Conservation (phyloP, 2,329 filamentous ascomycete species). For the Herpotrichia juniperi region DNA sequence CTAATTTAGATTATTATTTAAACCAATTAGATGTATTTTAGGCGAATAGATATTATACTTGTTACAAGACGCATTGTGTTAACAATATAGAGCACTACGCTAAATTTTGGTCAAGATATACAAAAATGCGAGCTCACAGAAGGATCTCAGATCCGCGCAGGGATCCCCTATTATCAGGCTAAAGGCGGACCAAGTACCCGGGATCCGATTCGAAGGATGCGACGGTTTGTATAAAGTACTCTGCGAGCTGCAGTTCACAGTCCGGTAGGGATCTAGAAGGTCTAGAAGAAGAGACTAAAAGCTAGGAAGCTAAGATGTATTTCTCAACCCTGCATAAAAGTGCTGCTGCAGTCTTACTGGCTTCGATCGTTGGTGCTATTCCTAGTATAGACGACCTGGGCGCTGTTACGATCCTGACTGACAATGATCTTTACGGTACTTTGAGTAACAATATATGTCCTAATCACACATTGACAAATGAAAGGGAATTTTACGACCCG, state of each 20-base stretch:
- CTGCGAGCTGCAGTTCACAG: too few relatives aligned
- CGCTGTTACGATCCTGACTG: slow-evolving; percentile 1
- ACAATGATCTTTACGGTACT: slow-evolving; percentile 5
- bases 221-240: neutral
- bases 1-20: too few relatives aligned
- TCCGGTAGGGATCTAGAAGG: too few relatives aligned
- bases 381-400: neutral
- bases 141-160: neutral
- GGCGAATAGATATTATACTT: too few relatives aligned
- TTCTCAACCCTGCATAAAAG: neutral
- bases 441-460: neutral
- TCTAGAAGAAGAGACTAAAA: neutral
- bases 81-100: too few relatives aligned
- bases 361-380: neutral
- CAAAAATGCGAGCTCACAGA: neutral
- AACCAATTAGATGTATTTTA: too few relatives aligned
- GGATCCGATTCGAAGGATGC: neutral
- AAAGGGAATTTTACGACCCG: slow-evolving; percentile 3
- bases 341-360: neutral
- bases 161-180: neutral
- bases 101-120: neutral
- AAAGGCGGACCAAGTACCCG: slow-evolving; percentile 1
- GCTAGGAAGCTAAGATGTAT: neutral
- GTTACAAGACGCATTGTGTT: too few relatives aligned
- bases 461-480: neutral